Conservation (phyloP, 495 filamentous ascomycete genomes). For the Penicillium ucsense region DNA sequence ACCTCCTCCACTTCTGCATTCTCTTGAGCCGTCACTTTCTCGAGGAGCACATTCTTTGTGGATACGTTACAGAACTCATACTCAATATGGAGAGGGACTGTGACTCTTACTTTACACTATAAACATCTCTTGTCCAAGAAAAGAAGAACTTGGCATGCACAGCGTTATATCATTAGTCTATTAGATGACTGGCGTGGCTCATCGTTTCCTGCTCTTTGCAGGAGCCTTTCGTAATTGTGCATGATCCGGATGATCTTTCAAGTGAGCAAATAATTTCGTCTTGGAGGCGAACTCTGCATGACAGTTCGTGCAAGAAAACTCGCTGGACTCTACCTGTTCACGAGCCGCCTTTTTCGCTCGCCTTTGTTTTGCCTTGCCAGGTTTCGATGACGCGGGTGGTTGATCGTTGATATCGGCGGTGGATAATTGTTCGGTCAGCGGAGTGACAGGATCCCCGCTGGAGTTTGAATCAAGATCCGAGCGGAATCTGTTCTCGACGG, state of each 20-base stretch:
- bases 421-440: constrained; percentile 15
- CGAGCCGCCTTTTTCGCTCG: constrained; percentile 71
- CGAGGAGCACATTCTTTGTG: no score
- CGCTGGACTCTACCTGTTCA: constrained; percentile 26
- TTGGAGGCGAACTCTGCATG: constrained; percentile 52
- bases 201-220: constrained; percentile 20
- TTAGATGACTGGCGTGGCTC: background rate
- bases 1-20: no score
- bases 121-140: no score
- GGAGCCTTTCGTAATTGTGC: constrained; percentile 36
- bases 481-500: constrained; percentile 25
- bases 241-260: constrained; percentile 50
- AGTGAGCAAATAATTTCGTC: constrained; percentile 63
- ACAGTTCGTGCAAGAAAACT: constrained; percentile 53
- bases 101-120: no score
- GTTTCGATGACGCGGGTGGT: constrained; percentile 31
- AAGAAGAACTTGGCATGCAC: no score
- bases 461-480: constrained; percentile 1
- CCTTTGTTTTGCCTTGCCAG: constrained; percentile 85
- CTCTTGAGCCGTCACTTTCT: no score
- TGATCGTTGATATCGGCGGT: constrained; percentile 13
- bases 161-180: no score
- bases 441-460: constrained; percentile 6
- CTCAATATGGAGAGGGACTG: no score
- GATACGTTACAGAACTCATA: no score